phyloP scores from a whole-genome alignment of 768 basidiomycete genomes.

The Tricholoma hemisulphureum region DNA sequence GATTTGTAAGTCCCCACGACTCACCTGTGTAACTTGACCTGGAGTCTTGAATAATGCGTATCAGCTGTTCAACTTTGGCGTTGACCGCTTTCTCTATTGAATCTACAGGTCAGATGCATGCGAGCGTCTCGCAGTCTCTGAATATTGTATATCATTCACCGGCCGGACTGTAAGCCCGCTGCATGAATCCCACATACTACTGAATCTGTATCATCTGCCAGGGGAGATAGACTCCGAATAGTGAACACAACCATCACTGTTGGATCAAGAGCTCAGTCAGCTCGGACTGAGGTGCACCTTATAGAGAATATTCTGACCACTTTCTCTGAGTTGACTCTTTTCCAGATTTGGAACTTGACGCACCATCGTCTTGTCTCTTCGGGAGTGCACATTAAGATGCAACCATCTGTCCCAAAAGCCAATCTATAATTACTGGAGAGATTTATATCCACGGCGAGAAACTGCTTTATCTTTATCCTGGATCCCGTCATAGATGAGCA shows the following conservation, averaged over 20 bases:
- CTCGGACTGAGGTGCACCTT: constrained; percentile 46
- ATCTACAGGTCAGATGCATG: constrained; percentile 20
- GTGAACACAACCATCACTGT: constrained; percentile 51
- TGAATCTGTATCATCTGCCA: constrained; percentile 14
- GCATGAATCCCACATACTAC: background rate
- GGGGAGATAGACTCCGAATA: constrained; percentile 50
- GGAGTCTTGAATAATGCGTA: background rate
- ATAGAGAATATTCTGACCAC: background rate
- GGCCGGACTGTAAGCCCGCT: constrained; percentile 40
- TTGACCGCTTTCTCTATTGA: constrained; percentile 35
- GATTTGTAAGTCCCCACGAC: constrained; percentile 38
- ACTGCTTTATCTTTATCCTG: no score
- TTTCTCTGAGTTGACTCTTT: background rate
- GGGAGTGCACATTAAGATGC: constrained; percentile 56
- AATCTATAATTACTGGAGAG: constrained; percentile 17
- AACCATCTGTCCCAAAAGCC: constrained; percentile 37
- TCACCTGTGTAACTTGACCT: background rate
- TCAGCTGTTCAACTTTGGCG: constrained; percentile 51
- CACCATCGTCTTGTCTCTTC: constrained; percentile 52
- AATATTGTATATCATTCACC: constrained; percentile 58
- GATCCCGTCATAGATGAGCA: no score
- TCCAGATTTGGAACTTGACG: constrained; percentile 57
- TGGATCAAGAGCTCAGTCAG: constrained; percentile 46
- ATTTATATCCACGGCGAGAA: no score
- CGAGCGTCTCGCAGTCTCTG: constrained; percentile 50